Evolutionary conservation across 495 filamentous ascomycete species (phyloP), one percentile per base, ranked within the genome.

Genomic region (Platismatia glauca): DNA sequence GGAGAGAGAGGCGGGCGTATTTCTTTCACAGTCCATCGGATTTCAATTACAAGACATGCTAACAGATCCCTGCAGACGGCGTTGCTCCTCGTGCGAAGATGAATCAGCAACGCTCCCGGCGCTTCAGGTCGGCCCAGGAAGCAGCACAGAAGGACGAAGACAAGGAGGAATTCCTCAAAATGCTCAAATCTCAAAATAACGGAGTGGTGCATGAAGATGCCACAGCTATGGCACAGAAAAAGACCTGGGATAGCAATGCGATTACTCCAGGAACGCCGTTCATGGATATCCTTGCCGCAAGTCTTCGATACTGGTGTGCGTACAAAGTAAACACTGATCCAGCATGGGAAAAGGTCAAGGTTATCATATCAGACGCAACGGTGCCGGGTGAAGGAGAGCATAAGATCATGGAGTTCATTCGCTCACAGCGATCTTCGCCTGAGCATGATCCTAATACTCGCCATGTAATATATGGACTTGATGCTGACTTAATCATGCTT

Each of bases 401-500:
- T 74, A 99, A 99, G 77, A 97, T 99, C 66, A 99, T 99, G 94
- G 84, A 96, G 52, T 99, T 97, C 70, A 82, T 99, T 65, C 86
- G 94, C 67, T 96, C 93, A 31, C 95, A 99, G 75, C 87, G 94
- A 65, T 80, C 86, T 41, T 90, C 88, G 35, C 89, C 92, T 1
- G 86, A 92, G 59, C 92, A 99, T 72, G 87, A 99, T 69, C 95
- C 94, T 37, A 97, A 99, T 71, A 97, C 95, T 18, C 87, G 86
- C 55, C 95, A 97, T 77, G 94, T 96, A 60, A 93, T 96, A 58
- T 97, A 96, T 70, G 91, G 91, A 55, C 79, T 96, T 69, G 94
- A 99, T 78, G 95, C 94, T 55, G 94, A 99, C 80, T 79, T 99
- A 52, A 99, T 99, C 75, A 99, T 99, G 94, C 79, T 99, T 70